A percentile compares a stretch with the other conserved stretches of the same genome.
These are phyloP conservation scores for Solanum sejunctum DNA, from an alignment of 257 asterid genomes.

Conservation along the genomic window DNA sequence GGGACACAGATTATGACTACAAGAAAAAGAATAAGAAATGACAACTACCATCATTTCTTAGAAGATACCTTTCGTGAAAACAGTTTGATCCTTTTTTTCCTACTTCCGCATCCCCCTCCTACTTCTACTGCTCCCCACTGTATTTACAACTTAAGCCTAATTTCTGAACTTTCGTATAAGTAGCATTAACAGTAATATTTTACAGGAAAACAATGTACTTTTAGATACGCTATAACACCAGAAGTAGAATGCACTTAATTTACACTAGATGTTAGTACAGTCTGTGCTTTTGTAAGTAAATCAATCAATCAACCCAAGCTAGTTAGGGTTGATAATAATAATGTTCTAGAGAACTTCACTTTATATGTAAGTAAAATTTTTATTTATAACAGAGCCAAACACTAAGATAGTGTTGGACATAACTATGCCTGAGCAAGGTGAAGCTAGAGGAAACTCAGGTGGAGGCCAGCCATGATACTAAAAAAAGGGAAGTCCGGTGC, in stretches of 20 bases:
- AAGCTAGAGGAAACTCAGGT: background rate
- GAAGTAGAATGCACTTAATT: background rate
- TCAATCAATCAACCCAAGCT: background rate
- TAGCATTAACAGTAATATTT: background rate
- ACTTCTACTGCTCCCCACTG: background rate
- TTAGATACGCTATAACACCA: background rate
- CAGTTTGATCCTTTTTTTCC: background rate
- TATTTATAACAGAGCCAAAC: background rate
- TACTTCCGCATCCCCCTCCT: background rate
- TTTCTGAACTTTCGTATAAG: background rate
- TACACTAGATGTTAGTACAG: background rate
- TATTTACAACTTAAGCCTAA: background rate
- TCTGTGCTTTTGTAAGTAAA: background rate
- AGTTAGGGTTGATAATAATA: background rate
- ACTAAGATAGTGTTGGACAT: background rate
- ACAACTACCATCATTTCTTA: background rate
- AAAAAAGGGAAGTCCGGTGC: too few species aligned
- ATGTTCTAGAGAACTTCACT: background rate
- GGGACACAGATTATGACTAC: background rate
- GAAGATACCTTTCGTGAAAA: background rate
- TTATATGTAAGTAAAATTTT: background rate
- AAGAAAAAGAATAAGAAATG: background rate
- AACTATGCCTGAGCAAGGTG: background rate
- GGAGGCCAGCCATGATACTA: background rate
- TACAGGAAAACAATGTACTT: background rate